Conservation (phyloP, 768 basidiomycete species). For the Agrocybe pediades region DNA sequence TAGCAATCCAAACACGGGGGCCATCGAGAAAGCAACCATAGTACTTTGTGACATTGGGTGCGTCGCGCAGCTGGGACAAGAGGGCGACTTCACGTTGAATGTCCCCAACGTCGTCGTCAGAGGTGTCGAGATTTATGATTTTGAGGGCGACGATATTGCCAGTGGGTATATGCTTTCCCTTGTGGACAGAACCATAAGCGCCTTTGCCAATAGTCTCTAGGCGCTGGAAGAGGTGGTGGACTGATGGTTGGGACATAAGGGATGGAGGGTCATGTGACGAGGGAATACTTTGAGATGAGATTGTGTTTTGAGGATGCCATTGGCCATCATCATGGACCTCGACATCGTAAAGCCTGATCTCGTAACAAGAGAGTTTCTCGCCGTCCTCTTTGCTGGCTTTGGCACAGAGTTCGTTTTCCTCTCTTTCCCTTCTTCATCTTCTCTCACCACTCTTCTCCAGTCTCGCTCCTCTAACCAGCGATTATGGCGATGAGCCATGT, state of each 20-base stretch:
- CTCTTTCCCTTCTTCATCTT: slow-evolving; percentile 6
- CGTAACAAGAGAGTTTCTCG: slow-evolving; percentile 78
- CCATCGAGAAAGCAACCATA: slow-evolving; percentile 97
- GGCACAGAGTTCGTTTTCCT: slow-evolving; percentile 74
- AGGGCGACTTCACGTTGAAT: slow-evolving; percentile 96
- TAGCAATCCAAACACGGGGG: slow-evolving; percentile 97
- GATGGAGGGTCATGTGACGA: slow-evolving; percentile 15
- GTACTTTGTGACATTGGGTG: slow-evolving; percentile 91
- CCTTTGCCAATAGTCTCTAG: slow-evolving; percentile 95
- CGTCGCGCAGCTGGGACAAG: slow-evolving; percentile 85
- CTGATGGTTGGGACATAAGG: slow-evolving; percentile 52
- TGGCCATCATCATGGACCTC: slow-evolving; percentile 63
- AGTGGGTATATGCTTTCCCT: slow-evolving; percentile 80
- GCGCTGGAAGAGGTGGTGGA: slow-evolving; percentile 81
- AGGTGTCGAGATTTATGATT: slow-evolving; percentile 97
- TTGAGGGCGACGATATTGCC: slow-evolving; percentile 95
- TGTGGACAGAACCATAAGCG: slow-evolving; percentile 95
- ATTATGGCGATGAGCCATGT: slow-evolving; percentile 79
- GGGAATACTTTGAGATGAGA: no score
- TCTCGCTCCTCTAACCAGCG: slow-evolving; percentile 70
- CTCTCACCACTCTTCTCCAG: slow-evolving; percentile 38
- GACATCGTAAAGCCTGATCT: slow-evolving; percentile 53
- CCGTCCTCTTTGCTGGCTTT: slow-evolving; percentile 87
- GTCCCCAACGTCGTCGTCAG: slow-evolving; percentile 94
- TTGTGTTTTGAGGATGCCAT: no score